Conservation (phyloP, 768 basidiomycete species). For the Lactifluus echinatus region DNA sequence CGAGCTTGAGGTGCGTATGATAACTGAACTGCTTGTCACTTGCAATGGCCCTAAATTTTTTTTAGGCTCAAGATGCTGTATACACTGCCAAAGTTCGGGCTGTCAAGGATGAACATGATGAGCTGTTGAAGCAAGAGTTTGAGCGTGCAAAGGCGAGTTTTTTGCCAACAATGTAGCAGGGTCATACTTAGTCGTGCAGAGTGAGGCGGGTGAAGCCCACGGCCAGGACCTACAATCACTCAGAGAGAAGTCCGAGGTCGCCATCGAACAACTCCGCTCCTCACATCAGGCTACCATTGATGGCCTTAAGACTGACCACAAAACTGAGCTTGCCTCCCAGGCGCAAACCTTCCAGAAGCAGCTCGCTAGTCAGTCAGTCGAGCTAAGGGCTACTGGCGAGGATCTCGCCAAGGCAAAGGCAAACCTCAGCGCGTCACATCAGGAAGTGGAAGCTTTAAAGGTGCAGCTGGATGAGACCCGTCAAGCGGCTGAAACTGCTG, state of each 20-base stretch:
- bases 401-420: slow-evolving; percentile 72
- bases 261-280: slow-evolving; percentile 59
- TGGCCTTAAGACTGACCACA: slow-evolving; percentile 55
- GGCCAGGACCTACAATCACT: slow-evolving; percentile 61
- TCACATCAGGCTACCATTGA: slow-evolving; percentile 55
- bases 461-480: slow-evolving; percentile 59
- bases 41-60: slow-evolving; percentile 1
- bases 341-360: slow-evolving; percentile 52
- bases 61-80: slow-evolving; percentile 57
- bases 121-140: slow-evolving; percentile 59
- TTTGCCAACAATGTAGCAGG: neutral
- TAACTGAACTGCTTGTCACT: neutral
- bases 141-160: slow-evolving; percentile 63
- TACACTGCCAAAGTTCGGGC: slow-evolving; percentile 59
- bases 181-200: slow-evolving; percentile 32
- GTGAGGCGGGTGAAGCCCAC: slow-evolving; percentile 63
- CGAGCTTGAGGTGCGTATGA: slow-evolving; percentile 56
- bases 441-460: slow-evolving; percentile 49
- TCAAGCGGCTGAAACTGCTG: slow-evolving; percentile 32
- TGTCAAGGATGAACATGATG: slow-evolving; percentile 56
- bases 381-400: slow-evolving; percentile 79
- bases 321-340: slow-evolving; percentile 48
- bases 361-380: slow-evolving; percentile 50
- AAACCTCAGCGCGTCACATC: slow-evolving; percentile 40
- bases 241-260: slow-evolving; percentile 53